phyloP scores from a whole-genome alignment of 768 basidiomycete species.

The Pleurotus sapidus region DNA sequence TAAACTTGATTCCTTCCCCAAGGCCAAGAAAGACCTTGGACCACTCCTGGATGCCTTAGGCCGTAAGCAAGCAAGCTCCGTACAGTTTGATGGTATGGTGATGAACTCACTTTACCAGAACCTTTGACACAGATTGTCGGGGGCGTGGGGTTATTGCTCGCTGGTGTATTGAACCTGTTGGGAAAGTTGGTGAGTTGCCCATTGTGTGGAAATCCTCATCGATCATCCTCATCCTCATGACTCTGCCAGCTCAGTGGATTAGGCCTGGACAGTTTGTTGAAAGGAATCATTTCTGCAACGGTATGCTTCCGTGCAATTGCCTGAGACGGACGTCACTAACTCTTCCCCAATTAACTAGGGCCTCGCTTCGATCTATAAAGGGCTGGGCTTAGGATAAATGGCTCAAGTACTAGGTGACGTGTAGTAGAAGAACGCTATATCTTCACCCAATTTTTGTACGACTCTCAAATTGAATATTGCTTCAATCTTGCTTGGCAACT shows the following conservation, averaged over 20 bases:
- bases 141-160: conserved; percentile 31
- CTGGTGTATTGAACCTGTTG: conserved; percentile 32
- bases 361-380: conserved; percentile 30
- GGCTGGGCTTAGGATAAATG: conserved; percentile 30
- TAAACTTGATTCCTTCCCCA: conserved; percentile 33
- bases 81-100: neutral
- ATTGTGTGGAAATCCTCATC: neutral
- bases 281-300: conserved; percentile 28
- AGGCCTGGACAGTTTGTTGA: conserved; percentile 28
- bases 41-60: conserved; percentile 33
- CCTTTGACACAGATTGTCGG: conserved; percentile 35
- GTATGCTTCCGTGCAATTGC: conserved; percentile 11
- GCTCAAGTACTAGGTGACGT: conserved; percentile 13
- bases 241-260: conserved; percentile 23
- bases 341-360: conserved; percentile 15
- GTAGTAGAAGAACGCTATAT: too few relatives aligned
- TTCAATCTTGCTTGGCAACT: too few relatives aligned
- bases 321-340: too few relatives aligned
- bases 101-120: conserved; percentile 14
- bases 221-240: too few relatives aligned
- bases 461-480: too few relatives aligned
- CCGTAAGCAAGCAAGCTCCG: conserved; percentile 18
- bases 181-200: conserved; percentile 20
- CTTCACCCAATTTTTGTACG: too few relatives aligned
- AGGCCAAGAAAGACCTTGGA: conserved; percentile 34